Percentiles rank a stretch among this genome's conserved stretches.
These are phyloP conservation scores for Colletotrichum sansevieriae DNA, from an alignment of 2,329 filamentous ascomycete genomes.

Conservation along the genomic window DNA sequence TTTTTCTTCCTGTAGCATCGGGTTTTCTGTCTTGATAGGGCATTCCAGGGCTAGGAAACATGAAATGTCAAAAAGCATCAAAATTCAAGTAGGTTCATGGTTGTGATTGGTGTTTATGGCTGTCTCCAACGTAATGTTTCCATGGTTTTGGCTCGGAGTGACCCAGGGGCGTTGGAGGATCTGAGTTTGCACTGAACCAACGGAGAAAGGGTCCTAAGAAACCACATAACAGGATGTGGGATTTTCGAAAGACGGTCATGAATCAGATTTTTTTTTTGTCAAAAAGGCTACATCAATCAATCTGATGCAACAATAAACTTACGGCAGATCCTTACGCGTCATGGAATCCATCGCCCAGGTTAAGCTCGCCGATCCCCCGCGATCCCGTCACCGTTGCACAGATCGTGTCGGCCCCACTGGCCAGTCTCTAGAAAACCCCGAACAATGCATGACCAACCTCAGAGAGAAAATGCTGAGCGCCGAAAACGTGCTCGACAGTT, in stretches of 20 bases:
- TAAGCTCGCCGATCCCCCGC: slow-evolving; percentile 34
- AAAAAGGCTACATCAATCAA: slow-evolving; percentile 1
- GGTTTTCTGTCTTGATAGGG: slow-evolving; percentile 43
- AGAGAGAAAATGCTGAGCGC: too few species aligned
- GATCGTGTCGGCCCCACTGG: slow-evolving; percentile 8
- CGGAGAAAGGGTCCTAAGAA: slow-evolving; percentile 21
- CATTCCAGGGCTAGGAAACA: slow-evolving; percentile 51
- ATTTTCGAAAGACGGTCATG: background rate
- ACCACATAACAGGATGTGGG: background rate
- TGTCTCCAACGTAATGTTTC: background rate
- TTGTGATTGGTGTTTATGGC: background rate
- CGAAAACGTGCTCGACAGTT: too few species aligned
- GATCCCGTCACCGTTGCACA: slow-evolving; percentile 2
- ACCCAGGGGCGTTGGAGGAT: background rate
- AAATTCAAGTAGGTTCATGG: slow-evolving; percentile 23
- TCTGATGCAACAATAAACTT: slow-evolving; percentile 11
- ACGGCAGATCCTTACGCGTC: slow-evolving; percentile 28
- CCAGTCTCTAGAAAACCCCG: background rate
- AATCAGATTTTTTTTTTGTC: background rate
- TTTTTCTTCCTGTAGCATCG: slow-evolving; percentile 45
- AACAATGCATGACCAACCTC: background rate
- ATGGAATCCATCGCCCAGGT: slow-evolving; percentile 7
- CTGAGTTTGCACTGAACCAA: background rate
- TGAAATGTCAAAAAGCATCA: slow-evolving; percentile 47
- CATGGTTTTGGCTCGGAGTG: too few species aligned